These are phyloP conservation scores for Xylariales sp. DNA, from an alignment of 2,329 filamentous ascomycete species.

Conservation along the genomic window DNA sequence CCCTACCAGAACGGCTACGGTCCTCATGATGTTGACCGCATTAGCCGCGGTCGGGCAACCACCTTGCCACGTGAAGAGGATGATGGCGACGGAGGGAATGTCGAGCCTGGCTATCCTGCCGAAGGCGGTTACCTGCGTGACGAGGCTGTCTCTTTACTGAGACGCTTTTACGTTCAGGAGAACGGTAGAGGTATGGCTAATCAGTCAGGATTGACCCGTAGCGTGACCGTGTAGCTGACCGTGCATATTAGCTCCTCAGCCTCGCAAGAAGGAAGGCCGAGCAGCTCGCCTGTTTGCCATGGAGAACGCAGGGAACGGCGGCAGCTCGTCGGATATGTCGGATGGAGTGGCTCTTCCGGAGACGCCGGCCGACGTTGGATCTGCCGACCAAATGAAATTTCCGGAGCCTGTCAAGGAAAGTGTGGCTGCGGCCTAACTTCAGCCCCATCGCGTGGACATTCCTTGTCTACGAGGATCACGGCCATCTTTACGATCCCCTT, in stretches of 20 bases:
- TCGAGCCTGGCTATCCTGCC: constrained; percentile 76
- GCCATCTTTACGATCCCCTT: no score
- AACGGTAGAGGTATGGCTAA: constrained; percentile 72
- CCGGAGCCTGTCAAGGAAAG: neutral
- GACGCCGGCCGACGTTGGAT: constrained; percentile 18
- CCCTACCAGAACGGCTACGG: constrained; percentile 28
- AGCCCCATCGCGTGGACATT: no score
- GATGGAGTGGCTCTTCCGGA: constrained; percentile 19
- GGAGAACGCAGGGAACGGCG: constrained; percentile 21
- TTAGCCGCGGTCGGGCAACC: constrained; percentile 35
- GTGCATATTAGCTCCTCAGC: constrained; percentile 24
- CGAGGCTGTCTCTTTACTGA: constrained; percentile 86
- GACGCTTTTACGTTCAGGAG: constrained; percentile 96
- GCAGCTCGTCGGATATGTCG: constrained; percentile 21
- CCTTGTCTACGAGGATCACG: no score
- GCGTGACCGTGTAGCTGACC: constrained; percentile 12
- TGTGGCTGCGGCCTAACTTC: neutral
- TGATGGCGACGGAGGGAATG: constrained; percentile 56
- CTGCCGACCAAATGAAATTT: constrained; percentile 10
- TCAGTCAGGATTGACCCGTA: neutral
- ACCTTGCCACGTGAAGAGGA: constrained; percentile 30
- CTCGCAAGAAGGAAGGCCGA: constrained; percentile 31
- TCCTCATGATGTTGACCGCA: constrained; percentile 19
- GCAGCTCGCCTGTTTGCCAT: constrained; percentile 28
- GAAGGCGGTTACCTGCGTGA: constrained; percentile 85